These are phyloP conservation scores for Rubia balearica DNA, from an alignment of 305 asterid species.

Conservation along the genomic window DNA sequence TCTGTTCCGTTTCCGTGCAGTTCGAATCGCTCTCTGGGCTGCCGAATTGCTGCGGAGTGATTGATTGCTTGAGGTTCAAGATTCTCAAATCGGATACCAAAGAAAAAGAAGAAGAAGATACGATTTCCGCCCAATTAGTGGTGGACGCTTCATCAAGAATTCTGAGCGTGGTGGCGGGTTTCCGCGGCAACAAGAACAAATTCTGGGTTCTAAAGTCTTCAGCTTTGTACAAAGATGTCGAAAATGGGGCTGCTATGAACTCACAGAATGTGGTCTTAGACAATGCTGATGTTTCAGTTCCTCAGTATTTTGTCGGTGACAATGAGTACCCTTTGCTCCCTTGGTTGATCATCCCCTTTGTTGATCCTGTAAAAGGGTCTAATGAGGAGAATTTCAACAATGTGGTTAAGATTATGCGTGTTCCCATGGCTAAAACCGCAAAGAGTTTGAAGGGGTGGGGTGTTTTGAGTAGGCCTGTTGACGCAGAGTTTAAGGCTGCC, in stretches of 20 bases:
- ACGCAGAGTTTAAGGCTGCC: conserved; percentile 43
- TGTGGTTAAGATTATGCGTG: conserved; percentile 24
- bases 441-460: conserved; percentile 78
- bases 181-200: conserved; percentile 42
- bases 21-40: conserved; percentile 55
- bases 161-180: conserved; percentile 62
- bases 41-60: conserved; percentile 73
- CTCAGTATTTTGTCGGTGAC: conserved; percentile 51
- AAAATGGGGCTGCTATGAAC: conserved; percentile 35
- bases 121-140: conserved; percentile 65
- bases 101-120: conserved; percentile 14
- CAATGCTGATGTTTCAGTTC: conserved; percentile 29
- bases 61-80: conserved; percentile 48
- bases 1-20: conserved; percentile 43
- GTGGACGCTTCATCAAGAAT: conserved; percentile 66
- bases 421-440: conserved; percentile 31
- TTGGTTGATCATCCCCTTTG: conserved; percentile 55
- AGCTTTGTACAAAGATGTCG: conserved; percentile 41
- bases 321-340: conserved; percentile 54
- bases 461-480: conserved; percentile 35
- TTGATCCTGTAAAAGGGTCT: conserved; percentile 38
- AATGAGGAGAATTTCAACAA: conserved; percentile 51
- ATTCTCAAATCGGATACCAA: conserved; percentile 11
- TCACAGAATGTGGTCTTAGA: conserved; percentile 21
- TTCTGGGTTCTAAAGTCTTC: conserved; percentile 43